A percentile compares a stretch with the other conserved stretches of the same genome.
phyloP scores from a whole-genome alignment of 1,284 basidiomycete genomes.

The Cutaneotrichosporon curvatum region DNA sequence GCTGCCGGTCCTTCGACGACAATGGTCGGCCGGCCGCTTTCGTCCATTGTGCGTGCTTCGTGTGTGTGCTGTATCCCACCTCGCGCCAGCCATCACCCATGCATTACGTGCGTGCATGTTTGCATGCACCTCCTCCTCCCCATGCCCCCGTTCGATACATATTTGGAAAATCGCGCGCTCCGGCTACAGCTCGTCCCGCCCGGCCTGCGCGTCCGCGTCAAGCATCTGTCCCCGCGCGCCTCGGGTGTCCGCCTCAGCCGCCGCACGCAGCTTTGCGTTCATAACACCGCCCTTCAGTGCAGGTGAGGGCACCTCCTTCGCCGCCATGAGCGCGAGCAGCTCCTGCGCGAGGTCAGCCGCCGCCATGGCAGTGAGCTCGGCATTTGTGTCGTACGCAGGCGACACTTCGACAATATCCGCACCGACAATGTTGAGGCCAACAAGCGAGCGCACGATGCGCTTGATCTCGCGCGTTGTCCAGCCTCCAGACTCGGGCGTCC shows the following conservation, averaged over 20 bases:
- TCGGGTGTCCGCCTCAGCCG: slow-evolving; percentile 1
- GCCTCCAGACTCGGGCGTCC: slow-evolving; percentile 45
- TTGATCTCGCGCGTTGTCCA: slow-evolving; percentile 47
- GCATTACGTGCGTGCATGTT: no score
- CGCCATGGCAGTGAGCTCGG: slow-evolving; percentile 42
- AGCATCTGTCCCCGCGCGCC: not conserved
- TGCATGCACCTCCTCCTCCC: not conserved
- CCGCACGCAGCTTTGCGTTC: slow-evolving; percentile 5
- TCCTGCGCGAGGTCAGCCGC: slow-evolving; percentile 43
- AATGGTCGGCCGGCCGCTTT: no score
- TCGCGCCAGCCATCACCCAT: no score
- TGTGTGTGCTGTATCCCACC: no score
- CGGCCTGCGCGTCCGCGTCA: not conserved
- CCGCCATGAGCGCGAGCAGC: slow-evolving; percentile 26
- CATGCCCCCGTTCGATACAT: no score
- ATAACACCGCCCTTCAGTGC: slow-evolving; percentile 12
- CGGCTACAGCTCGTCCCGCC: slow-evolving; percentile 12
- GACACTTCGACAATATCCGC: slow-evolving; percentile 54
- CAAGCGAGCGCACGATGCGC: slow-evolving; percentile 42
- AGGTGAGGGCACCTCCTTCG: slow-evolving; percentile 5
- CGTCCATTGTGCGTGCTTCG: no score
- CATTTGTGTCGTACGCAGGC: slow-evolving; percentile 43
- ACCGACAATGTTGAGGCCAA: slow-evolving; percentile 48
- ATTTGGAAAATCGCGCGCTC: no score
- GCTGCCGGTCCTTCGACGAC: no score